Evolutionary conservation across 129 eudicot genomes (phyloP), one percentile per base, ranked within the genome.

Genomic region (Chrysanthemum seticuspe): DNA sequence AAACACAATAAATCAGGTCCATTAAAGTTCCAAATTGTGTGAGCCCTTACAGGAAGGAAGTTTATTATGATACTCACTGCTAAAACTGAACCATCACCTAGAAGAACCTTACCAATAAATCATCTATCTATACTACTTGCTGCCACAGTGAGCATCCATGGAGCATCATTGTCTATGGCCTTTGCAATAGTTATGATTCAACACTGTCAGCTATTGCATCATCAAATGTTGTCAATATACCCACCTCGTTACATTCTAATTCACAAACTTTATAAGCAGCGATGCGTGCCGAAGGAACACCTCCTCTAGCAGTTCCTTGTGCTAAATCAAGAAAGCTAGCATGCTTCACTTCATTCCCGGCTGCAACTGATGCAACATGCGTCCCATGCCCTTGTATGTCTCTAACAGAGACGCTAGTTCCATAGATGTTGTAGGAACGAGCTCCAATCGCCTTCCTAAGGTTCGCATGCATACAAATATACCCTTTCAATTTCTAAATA

Each of bases 401-500:
- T 64, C 88, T 75, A 10, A 81, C 81, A 3, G 87, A 47, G 68
- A 6, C 2, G 0, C 6, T 15, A 5, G 10, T 14, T 4, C 14
- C 55, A 15, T 54, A 27, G 8, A 13, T 0, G 71, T 12, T 36
- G 62, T 76, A 82, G 13, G 2, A 50, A 2, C 85, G 82, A 13
- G 89, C 92, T 29, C 89, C 87, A 27, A 87, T 84, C 27, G 84
- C 45, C 21, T 87, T 87, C 5, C 86, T 87, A 65, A 3, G 34
- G 9, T 50, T 23, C 5, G 23, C 7, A 57, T 27, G 23, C 25
- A 68, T 25, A 49, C 19, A 67, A 51, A 12, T 11, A 13, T 50
- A 13, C 11, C n/a, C 34, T 59, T 53, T 68, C 9, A 50, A 2
- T 52, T 69, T 53, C 29, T 15, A 23, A 19, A 7, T 68, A 21